Percentiles rank a stretch among this genome's conserved stretches.
Conservation (phyloP, 1,139 yeast genomes). For the Kodamaea sp. region DNA sequence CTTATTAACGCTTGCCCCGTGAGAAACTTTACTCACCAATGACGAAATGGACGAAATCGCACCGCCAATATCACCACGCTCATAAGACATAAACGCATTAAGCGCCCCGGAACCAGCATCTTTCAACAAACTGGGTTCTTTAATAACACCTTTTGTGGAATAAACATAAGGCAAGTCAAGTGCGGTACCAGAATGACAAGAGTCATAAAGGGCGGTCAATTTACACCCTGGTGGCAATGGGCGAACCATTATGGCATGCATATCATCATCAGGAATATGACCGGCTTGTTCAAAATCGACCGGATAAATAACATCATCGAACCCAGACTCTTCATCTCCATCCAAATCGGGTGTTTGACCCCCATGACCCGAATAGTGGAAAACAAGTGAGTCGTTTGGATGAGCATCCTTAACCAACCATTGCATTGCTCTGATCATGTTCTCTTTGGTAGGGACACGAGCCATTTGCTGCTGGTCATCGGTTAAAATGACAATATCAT, state of each 20-base stretch:
- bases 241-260: slow-evolving; percentile 79
- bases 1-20: slow-evolving; percentile 24
- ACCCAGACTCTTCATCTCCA: slow-evolving; percentile 91
- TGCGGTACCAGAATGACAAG: slow-evolving; percentile 92
- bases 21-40: slow-evolving; percentile 45
- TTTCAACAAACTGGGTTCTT: slow-evolving; percentile 83
- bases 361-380: slow-evolving; percentile 95
- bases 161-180: slow-evolving; percentile 86
- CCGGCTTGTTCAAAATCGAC: slow-evolving; percentile 77
- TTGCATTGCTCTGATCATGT: slow-evolving; percentile 81
- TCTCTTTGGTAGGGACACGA: slow-evolving; percentile 69
- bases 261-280: slow-evolving; percentile 75
- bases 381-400: slow-evolving; percentile 81
- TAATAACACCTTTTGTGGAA: slow-evolving; percentile 85
- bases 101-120: slow-evolving; percentile 80
- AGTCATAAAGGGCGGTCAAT: slow-evolving; percentile 84
- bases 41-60: slow-evolving; percentile 42
- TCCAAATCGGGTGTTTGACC: slow-evolving; percentile 75
- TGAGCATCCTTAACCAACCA: slow-evolving; percentile 83
- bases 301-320: slow-evolving; percentile 88
- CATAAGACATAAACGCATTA: slow-evolving; percentile 67
- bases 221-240: slow-evolving; percentile 80
- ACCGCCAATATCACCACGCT: slow-evolving; percentile 63
- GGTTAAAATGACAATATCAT: slow-evolving; percentile 81
- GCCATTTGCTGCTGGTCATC: slow-evolving; percentile 67